phyloP scores from a whole-genome alignment of 495 filamentous ascomycete species.

The Aspergillus campestris region DNA sequence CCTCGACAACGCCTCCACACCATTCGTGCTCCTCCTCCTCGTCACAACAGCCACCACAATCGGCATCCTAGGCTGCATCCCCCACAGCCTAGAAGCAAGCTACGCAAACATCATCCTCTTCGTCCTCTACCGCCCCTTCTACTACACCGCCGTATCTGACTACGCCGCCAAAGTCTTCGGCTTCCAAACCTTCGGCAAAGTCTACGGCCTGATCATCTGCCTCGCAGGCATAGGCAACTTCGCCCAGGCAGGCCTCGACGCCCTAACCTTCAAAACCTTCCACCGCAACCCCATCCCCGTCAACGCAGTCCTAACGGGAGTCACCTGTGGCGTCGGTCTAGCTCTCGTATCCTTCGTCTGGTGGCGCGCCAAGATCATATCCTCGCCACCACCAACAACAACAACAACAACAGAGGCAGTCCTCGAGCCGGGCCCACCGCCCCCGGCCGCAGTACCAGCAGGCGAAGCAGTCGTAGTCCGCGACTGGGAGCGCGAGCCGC shows the following conservation, averaged over 20 bases:
- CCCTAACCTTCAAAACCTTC: constrained; percentile 66
- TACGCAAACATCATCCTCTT: constrained; percentile 78
- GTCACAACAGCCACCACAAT: constrained; percentile 67
- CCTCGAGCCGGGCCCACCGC: background rate
- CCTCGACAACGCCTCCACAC: constrained; percentile 69
- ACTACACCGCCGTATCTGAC: constrained; percentile 54
- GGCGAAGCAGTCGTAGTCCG: constrained; percentile 2
- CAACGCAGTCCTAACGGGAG: constrained; percentile 56
- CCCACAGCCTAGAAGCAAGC: constrained; percentile 54
- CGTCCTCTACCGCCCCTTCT: constrained; percentile 48
- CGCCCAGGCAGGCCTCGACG: constrained; percentile 73
- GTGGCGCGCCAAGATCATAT: constrained; percentile 17
- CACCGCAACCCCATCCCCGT: constrained; percentile 66
- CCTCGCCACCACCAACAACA: background rate
- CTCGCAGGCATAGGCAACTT: constrained; percentile 83
- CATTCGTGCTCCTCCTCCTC: constrained; percentile 64
- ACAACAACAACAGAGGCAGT: background rate
- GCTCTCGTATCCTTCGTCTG: constrained; percentile 54
- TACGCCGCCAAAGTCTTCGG: constrained; percentile 95
- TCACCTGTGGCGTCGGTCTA: constrained; percentile 52
- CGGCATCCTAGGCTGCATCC: constrained; percentile 70
- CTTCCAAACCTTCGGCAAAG: constrained; percentile 87
- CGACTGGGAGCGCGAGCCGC: constrained; percentile 11
- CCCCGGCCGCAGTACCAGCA: background rate
- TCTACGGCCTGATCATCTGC: constrained; percentile 93